Percentiles rank a stretch among this genome's conserved stretches.
Evolutionary conservation across 2,329 filamentous ascomycete species (phyloP).

Genomic region (Cytospora paraplurivora): DNA sequence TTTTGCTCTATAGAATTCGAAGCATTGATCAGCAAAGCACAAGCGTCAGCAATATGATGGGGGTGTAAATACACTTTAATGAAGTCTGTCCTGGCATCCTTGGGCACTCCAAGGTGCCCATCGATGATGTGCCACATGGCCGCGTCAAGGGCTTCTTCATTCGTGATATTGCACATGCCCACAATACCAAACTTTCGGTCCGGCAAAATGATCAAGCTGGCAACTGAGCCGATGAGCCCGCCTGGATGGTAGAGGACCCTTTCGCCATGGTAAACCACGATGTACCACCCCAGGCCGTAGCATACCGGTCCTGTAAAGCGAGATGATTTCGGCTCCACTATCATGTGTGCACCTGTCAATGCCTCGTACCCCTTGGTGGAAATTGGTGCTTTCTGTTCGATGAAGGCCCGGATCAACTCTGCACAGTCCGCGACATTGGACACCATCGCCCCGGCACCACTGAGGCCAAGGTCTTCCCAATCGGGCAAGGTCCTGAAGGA

Average conservation of each 20-base stretch:
- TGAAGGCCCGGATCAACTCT: neutral
- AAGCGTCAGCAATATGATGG: neutral
- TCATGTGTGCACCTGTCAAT: neutral
- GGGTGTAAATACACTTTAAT: neutral
- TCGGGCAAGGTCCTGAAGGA: neutral
- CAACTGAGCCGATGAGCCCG: neutral
- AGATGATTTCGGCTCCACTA: neutral
- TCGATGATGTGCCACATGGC: neutral
- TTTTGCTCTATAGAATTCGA: neutral
- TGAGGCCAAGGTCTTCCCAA: neutral
- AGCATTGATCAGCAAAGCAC: neutral
- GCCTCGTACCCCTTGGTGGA: neutral
- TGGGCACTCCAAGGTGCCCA: neutral
- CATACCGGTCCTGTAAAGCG: neutral
- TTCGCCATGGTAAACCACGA: neutral
- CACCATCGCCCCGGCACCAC: neutral
- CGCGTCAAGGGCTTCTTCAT: neutral
- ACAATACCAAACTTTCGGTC: neutral
- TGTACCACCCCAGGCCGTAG: neutral
- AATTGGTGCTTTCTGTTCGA: neutral
- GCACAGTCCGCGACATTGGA: conserved; percentile 3
- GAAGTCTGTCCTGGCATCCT: neutral
- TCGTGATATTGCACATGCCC: neutral
- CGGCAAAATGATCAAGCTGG: neutral
- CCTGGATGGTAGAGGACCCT: neutral